Evolutionary conservation across 129 eudicot species (phyloP).

Genomic region (Saposhnikovia divaricata): DNA sequence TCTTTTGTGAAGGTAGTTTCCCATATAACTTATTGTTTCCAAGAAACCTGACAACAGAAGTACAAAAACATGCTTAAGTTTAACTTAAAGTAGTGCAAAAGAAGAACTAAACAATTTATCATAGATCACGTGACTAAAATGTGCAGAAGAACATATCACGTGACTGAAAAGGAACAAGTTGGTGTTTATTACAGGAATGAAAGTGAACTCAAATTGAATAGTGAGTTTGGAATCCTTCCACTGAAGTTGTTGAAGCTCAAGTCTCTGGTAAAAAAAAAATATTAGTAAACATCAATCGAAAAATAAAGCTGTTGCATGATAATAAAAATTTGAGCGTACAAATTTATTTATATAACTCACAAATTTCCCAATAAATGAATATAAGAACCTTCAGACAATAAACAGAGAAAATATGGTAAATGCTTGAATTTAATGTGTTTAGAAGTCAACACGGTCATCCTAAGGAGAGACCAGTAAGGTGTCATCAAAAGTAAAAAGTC

Average conservation of each 20-base stretch:
- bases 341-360: background rate
- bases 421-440: background rate
- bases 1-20: conserved; percentile 44
- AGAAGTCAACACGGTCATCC: background rate
- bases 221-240: conserved; percentile 6
- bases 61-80: background rate
- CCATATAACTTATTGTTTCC: conserved; percentile 71
- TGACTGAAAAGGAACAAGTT: background rate
- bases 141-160: background rate
- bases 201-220: conserved; percentile 5
- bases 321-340: background rate
- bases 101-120: background rate
- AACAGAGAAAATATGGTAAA: background rate
- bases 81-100: background rate
- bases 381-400: background rate
- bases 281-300: background rate
- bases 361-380: background rate
- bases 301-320: background rate
- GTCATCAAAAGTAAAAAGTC: background rate
- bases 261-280: background rate
- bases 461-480: background rate
- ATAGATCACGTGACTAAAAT: background rate
- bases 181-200: background rate
- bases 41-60: conserved; percentile 56
- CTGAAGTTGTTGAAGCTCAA: conserved; percentile 12